Percentiles rank a stretch among this genome's conserved stretches.
Evolutionary conservation across 2,329 filamentous ascomycete species (phyloP).

Genomic region (Xylaria polymorpha): DNA sequence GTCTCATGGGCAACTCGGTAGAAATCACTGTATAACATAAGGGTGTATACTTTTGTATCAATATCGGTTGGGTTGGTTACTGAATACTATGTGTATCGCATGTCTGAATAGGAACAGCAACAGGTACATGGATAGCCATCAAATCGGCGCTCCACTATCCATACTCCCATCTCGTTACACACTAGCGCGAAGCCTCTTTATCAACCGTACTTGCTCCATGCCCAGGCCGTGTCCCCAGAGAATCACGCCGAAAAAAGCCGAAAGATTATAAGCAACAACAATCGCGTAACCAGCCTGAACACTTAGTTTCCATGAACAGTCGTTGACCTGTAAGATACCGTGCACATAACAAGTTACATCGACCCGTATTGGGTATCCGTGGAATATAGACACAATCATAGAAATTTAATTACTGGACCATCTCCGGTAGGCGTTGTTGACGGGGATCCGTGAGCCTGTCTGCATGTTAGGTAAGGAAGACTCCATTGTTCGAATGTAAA

Average conservation of each 20-base stretch:
- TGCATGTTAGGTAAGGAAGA: constrained; percentile 43
- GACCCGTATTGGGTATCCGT: background rate
- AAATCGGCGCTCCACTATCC: constrained; percentile 1
- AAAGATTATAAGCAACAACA: background rate
- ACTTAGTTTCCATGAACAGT: constrained; percentile 10
- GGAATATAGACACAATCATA: constrained; percentile 18
- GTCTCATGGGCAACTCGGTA: background rate
- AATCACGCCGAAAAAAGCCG: constrained; percentile 7
- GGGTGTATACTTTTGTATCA: constrained; percentile 29
- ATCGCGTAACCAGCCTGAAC: constrained; percentile 12
- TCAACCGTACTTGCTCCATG: constrained; percentile 22
- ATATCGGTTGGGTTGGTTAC: background rate
- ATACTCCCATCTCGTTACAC: constrained; percentile 9
- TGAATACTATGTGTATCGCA: background rate
- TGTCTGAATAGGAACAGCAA: constrained; percentile 8
- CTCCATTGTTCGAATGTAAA: constrained; percentile 1
- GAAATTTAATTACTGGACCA: constrained; percentile 38
- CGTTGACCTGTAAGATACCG: constrained; percentile 14
- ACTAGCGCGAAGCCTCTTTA: constrained; percentile 17
- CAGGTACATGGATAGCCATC: background rate
- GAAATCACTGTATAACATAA: constrained; percentile 3
- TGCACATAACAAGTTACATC: constrained; percentile 16
- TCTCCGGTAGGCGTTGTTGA: constrained; percentile 60
- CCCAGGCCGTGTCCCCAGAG: constrained; percentile 16
- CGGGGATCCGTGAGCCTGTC: constrained; percentile 69